These are phyloP conservation scores for Collybia sordida DNA, from an alignment of 768 basidiomycete genomes.

Conservation along the genomic window DNA sequence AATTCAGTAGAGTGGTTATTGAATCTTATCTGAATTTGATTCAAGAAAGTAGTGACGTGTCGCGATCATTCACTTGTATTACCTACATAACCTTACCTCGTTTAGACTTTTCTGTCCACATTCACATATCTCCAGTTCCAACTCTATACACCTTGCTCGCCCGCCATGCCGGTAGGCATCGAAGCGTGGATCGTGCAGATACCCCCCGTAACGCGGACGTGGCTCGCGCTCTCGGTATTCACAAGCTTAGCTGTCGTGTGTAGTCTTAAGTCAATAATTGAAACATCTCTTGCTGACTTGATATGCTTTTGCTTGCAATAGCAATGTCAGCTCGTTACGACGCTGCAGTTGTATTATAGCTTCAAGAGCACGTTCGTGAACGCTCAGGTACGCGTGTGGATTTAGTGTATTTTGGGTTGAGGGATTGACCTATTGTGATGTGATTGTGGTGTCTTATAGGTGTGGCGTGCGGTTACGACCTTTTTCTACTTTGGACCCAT, in stretches of 20 bases:
- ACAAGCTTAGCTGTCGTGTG: slow-evolving; percentile 87
- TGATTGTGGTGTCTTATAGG: slow-evolving; percentile 45
- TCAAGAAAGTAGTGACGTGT: slow-evolving; percentile 14
- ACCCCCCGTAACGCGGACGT: slow-evolving; percentile 86
- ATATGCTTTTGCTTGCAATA: slow-evolving; percentile 24
- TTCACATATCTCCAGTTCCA: too few relatives aligned
- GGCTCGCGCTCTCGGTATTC: slow-evolving; percentile 77
- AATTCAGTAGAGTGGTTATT: too few relatives aligned
- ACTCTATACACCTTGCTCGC: neutral
- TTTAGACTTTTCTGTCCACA: neutral
- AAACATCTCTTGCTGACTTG: neutral
- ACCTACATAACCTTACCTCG: slow-evolving; percentile 6
- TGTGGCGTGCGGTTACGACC: slow-evolving; percentile 86
- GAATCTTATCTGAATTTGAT: neutral
- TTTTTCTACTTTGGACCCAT: slow-evolving; percentile 97
- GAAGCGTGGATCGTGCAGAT: slow-evolving; percentile 92
- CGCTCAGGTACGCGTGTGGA: slow-evolving; percentile 52
- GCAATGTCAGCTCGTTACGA: slow-evolving; percentile 93
- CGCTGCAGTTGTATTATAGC: slow-evolving; percentile 91
- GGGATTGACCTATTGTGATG: too few relatives aligned
- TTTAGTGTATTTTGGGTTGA: too few relatives aligned
- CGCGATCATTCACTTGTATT: slow-evolving; percentile 1
- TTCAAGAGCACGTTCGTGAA: slow-evolving; percentile 83
- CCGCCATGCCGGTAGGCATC: slow-evolving; percentile 73
- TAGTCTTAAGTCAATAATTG: slow-evolving; percentile 15